Base-by-base conservation (phyloP, 441 rosid species). In the Lepidium campestre region DNA sequence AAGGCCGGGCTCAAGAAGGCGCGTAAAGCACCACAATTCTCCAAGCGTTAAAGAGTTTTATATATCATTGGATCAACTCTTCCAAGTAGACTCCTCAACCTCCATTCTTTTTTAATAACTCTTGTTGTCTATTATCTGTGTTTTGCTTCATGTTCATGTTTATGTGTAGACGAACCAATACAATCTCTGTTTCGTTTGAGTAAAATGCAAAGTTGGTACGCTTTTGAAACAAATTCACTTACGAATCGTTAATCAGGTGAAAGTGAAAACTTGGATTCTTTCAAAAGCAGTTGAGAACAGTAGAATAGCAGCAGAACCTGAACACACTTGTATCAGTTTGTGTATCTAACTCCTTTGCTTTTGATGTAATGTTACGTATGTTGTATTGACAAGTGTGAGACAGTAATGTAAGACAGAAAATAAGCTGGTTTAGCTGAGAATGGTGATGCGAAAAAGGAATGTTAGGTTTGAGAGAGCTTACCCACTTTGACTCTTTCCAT, bases 1-100 rank as follows among this genome's bases (percentile, higher is more conserved):
- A 93, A 93, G 76, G 87, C 72, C 7, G 99, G 99, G 40, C 96
- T 91, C 75, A 83, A 93, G 82, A 91, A 93, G 74, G 99, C 96
- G 3, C 99, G 97, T 35, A 93, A 93, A 81, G 93, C 96, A 40
- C 97, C 93, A 12, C 96, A 91, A 55, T 91, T 27, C 70, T 91
- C 99, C 53, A 91, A 93, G 74, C 97, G 97, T 82, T 90, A 78
- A 81, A 23, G 49, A 48, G 55, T 20, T 34, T 41, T 57, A 29
- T 64, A 14, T 56, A 4, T 48, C 27, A 5, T 49, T 32, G 74
- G 57, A 44, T 36, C 57, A 36, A 62, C 55, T 47, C 49, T 19
- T 58, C 19, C 23, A 7, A 13, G 46, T 18, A 19, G 44, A n/a
- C 59, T 60, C 34, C 61, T 50, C 53, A 41, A 46, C 53, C 45